A percentile compares a stretch with the other conserved stretches of the same genome.
These are phyloP conservation scores for Nannizziopsis arthrosporioides DNA, from an alignment of 2,329 filamentous ascomycete species.

Conservation along the genomic window DNA sequence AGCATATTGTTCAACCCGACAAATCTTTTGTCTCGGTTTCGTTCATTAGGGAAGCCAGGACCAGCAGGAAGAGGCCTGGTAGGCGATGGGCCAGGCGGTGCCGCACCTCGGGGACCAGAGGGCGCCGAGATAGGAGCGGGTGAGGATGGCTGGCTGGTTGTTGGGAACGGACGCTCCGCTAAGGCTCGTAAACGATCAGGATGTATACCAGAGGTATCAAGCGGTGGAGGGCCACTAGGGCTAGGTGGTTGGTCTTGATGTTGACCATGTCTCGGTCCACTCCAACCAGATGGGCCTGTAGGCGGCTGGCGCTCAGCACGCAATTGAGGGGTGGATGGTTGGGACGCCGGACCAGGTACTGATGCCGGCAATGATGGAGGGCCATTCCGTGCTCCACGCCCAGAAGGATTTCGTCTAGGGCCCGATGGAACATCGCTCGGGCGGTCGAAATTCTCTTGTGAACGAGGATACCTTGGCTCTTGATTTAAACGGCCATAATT, in stretches of 20 bases:
- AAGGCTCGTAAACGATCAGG: slow-evolving; percentile 42
- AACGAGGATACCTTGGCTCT: slow-evolving; percentile 29
- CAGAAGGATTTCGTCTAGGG: slow-evolving; percentile 32
- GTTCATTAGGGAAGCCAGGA: slow-evolving; percentile 27
- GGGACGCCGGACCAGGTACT: slow-evolving; percentile 12
- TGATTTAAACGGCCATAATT: slow-evolving; percentile 38
- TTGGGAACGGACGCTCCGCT: slow-evolving; percentile 11
- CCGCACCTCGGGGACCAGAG: slow-evolving; percentile 32
- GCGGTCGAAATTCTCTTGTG: slow-evolving; percentile 34
- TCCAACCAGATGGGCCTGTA: slow-evolving; percentile 32
- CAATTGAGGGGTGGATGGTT: slow-evolving; percentile 17
- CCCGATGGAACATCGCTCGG: slow-evolving; percentile 42
- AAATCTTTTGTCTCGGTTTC: slow-evolving; percentile 37
- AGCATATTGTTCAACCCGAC: slow-evolving; percentile 38
- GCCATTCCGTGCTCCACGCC: slow-evolving; percentile 25
- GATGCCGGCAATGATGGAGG: slow-evolving; percentile 19
- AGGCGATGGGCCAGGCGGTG: slow-evolving; percentile 27
- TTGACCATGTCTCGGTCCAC: slow-evolving; percentile 26
- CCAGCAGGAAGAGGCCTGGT: slow-evolving; percentile 29
- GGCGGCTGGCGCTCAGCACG: slow-evolving; percentile 33
- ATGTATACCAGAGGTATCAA: slow-evolving; percentile 40
- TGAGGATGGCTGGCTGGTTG: slow-evolving; percentile 13
- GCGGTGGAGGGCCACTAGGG: slow-evolving; percentile 18
- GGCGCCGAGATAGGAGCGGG: slow-evolving; percentile 25
- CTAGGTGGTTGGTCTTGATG: slow-evolving; percentile 21